A percentile compares a stretch with the other conserved stretches of the same genome.
These are phyloP conservation scores for Alloascoidea hylecoeti DNA, from an alignment of 805 yeast species.

Conservation along the genomic window DNA sequence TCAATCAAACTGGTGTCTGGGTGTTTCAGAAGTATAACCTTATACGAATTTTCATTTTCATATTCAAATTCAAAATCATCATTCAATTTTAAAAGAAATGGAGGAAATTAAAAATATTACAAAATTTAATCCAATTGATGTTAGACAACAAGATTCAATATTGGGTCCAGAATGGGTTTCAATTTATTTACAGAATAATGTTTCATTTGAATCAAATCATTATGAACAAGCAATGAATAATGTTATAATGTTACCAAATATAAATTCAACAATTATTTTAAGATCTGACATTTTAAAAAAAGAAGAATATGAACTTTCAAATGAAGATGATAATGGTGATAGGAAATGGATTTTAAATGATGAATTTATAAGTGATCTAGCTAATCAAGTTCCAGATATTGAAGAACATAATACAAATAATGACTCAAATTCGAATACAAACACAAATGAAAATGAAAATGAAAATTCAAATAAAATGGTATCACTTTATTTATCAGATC, in stretches of 20 bases:
- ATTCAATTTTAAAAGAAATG: no score
- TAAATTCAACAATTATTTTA: conserved; percentile 81
- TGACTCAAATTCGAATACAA: not conserved
- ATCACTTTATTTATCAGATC: conserved; percentile 23
- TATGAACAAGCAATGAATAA: conserved; percentile 69
- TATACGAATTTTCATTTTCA: no score
- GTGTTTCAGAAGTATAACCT: no score
- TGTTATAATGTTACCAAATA: conserved; percentile 70
- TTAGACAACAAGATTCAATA: conserved; percentile 23
- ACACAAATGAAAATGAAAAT: conserved; percentile 3
- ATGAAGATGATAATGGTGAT: conserved; percentile 10
- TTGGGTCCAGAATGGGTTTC: conserved; percentile 56
- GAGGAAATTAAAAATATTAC: no score
- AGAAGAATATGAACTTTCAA: not conserved
- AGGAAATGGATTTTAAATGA: no score
- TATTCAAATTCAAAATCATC: no score
- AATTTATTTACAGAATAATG: conserved; percentile 27
- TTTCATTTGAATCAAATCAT: conserved; percentile 37
- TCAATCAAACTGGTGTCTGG: no score
- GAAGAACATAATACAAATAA: conserved; percentile 1
- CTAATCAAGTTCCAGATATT: conserved; percentile 1
- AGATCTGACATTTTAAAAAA: conserved; percentile 67
- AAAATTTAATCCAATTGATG: conserved; percentile 17
- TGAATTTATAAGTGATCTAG: conserved; percentile 4
- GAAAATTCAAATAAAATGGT: conserved; percentile 7